A percentile compares a stretch with the other conserved stretches of the same genome.
Conservation (phyloP, 495 filamentous ascomycete genomes). For the Jackrogersella minutella region DNA sequence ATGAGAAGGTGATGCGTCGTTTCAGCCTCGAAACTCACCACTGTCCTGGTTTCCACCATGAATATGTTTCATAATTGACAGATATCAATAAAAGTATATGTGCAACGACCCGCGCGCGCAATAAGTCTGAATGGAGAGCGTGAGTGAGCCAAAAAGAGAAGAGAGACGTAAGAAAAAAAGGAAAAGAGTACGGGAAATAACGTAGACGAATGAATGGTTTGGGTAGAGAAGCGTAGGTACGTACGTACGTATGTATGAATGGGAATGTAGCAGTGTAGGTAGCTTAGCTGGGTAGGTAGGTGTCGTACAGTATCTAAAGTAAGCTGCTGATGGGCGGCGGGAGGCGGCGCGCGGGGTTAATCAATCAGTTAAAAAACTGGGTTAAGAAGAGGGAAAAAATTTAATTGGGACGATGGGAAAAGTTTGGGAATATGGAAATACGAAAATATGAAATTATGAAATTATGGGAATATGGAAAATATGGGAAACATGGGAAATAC, state of each 20-base stretch:
- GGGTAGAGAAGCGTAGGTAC: not conserved
- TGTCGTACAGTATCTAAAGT: constrained; percentile 12
- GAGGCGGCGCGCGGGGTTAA: constrained; percentile 20
- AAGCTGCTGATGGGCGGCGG: constrained; percentile 19
- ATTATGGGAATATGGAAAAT: no score
- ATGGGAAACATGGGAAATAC: no score
- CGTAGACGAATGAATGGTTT: constrained; percentile 13
- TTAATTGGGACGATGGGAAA: constrained; percentile 7
- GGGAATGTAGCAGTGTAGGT: no score
- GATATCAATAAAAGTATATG: constrained; percentile 29
- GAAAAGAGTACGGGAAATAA: constrained; percentile 12
- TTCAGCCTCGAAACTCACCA: constrained; percentile 51
- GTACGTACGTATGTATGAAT: not conserved
- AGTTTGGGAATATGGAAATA: not conserved
- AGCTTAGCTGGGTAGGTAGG: not conserved
- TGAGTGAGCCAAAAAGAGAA: constrained; percentile 15
- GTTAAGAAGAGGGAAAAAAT: not conserved
- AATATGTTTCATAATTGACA: constrained; percentile 59
- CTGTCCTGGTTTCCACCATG: constrained; percentile 56
- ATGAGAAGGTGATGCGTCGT: constrained; percentile 28
- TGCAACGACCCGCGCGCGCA: constrained; percentile 37
- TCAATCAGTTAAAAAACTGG: not conserved
- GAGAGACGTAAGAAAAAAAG: constrained; percentile 1
- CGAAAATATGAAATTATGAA: not conserved
- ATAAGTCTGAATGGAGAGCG: constrained; percentile 6